These are phyloP conservation scores for Phytophthora palmivora DNA, from an alignment of 352 stramenopile species.

Conservation along the genomic window DNA sequence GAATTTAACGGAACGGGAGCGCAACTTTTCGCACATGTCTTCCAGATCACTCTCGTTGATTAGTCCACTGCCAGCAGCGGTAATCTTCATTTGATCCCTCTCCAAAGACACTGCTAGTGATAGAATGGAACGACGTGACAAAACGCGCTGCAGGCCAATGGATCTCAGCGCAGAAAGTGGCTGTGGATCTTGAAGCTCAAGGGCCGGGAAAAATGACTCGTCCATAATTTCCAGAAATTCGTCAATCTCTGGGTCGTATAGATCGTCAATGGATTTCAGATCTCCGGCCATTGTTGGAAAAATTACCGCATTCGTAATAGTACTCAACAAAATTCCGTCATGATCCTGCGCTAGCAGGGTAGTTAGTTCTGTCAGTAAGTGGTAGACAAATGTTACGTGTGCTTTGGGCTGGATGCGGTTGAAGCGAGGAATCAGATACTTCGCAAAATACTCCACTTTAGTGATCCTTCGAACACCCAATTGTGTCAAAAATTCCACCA, in stretches of 20 bases:
- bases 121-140: slow-evolving; percentile 70
- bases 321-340: slow-evolving; percentile 46
- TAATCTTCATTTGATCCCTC: slow-evolving; percentile 53
- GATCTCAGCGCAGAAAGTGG: slow-evolving; percentile 63
- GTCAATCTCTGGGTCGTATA: slow-evolving; percentile 80
- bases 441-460: slow-evolving; percentile 59
- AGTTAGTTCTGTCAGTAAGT: slow-evolving; percentile 54
- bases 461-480: slow-evolving; percentile 48
- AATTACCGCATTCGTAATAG: slow-evolving; percentile 60
- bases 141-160: slow-evolving; percentile 68
- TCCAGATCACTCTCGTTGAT: slow-evolving; percentile 20
- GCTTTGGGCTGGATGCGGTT: slow-evolving; percentile 35
- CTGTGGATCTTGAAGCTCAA: slow-evolving; percentile 63
- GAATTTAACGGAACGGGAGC: slow-evolving; percentile 51
- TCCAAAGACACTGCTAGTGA: slow-evolving; percentile 68
- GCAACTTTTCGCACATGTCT: slow-evolving; percentile 37
- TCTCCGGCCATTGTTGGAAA: slow-evolving; percentile 66
- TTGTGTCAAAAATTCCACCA: slow-evolving; percentile 36
- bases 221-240: slow-evolving; percentile 77
- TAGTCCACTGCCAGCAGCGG: slow-evolving; percentile 6
- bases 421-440: slow-evolving; percentile 61
- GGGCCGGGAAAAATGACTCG: slow-evolving; percentile 68
- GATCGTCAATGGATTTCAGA: slow-evolving; percentile 60
- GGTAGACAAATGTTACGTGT: slow-evolving; percentile 49
- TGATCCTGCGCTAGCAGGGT: slow-evolving; percentile 47